Conservation (phyloP, 768 basidiomycete species). For the Lactifluus volemus region DNA sequence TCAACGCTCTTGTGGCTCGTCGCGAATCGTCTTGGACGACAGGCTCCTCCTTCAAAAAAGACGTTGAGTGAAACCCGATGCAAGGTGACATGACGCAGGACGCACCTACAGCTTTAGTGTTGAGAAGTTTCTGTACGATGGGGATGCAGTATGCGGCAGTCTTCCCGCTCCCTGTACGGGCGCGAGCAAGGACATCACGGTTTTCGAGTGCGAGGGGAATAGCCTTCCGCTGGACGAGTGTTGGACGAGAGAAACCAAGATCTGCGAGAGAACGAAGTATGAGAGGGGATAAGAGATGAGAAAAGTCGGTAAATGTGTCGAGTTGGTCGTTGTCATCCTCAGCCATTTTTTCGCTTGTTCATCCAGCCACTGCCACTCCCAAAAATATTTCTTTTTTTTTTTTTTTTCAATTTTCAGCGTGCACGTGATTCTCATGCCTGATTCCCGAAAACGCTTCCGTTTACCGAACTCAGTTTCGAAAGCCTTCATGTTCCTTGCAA, state of each 20-base stretch:
- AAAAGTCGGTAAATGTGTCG: constrained; percentile 42
- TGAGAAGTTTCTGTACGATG: constrained; percentile 78
- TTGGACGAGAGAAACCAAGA: constrained; percentile 83
- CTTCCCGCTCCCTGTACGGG: constrained; percentile 94
- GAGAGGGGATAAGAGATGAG: constrained; percentile 74
- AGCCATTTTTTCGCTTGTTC: not conserved
- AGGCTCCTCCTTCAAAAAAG: not conserved
- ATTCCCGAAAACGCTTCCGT: too few relatives aligned
- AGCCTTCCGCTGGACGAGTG: constrained; percentile 83
- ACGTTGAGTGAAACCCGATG: not conserved
- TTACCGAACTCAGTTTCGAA: too few relatives aligned
- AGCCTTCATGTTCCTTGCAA: too few relatives aligned
- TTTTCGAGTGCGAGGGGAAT: constrained; percentile 89
- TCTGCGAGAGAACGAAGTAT: constrained; percentile 86
- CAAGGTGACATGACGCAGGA: not conserved
- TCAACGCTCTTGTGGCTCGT: constrained; percentile 63
- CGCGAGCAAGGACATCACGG: constrained; percentile 85
- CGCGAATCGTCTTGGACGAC: not conserved
- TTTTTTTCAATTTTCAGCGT: too few relatives aligned
- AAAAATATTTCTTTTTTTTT: not conserved
- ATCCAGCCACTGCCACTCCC: not conserved
- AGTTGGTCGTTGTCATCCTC: not conserved
- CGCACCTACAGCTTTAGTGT: constrained; percentile 44
- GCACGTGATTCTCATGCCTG: too few relatives aligned
- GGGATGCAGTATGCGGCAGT: constrained; percentile 95